These are phyloP conservation scores for Hemisphaericaspora xylanilytica DNA, from an alignment of 1,139 yeast genomes.

Conservation along the genomic window DNA sequence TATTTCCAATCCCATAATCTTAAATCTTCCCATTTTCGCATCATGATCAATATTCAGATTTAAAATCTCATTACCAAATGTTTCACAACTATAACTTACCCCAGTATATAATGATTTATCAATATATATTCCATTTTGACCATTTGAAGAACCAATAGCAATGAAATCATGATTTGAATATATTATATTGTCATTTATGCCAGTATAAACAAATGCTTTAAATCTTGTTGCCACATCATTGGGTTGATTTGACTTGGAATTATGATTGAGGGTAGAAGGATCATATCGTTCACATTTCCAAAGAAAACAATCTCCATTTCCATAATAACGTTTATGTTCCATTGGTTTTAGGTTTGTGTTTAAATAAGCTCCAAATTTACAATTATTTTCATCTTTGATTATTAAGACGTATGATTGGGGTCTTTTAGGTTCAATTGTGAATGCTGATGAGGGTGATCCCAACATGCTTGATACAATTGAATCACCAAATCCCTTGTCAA, in stretches of 20 bases:
- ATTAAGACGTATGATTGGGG: constrained; percentile 70
- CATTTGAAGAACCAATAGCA: constrained; percentile 86
- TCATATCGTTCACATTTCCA: constrained; percentile 63
- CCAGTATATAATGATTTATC: constrained; percentile 75
- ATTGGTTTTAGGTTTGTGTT: constrained; percentile 73
- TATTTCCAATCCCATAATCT: constrained; percentile 73
- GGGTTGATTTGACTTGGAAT: constrained; percentile 1
- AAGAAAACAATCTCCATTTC: constrained; percentile 92
- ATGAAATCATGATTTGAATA: constrained; percentile 77
- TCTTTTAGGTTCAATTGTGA: constrained; percentile 25
- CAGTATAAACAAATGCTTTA: constrained; percentile 86
- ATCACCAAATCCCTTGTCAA: constrained; percentile 39
- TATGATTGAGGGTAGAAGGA: constrained; percentile 18
- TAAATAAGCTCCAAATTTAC: constrained; percentile 77
- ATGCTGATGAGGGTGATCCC: constrained; percentile 15
- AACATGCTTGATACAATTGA: constrained; percentile 34
- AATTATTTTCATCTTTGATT: constrained; percentile 59
- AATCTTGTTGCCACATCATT: constrained; percentile 35
- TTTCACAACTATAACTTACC: constrained; percentile 71
- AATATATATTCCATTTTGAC: constrained; percentile 90
- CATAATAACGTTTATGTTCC: constrained; percentile 74
- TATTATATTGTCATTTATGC: constrained; percentile 79
- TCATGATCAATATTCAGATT: constrained; percentile 36
- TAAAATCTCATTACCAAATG: constrained; percentile 88
- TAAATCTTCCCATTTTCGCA: constrained; percentile 53